Conservation (phyloP, 345 rosid genomes). For the Populus euphratica region DNA sequence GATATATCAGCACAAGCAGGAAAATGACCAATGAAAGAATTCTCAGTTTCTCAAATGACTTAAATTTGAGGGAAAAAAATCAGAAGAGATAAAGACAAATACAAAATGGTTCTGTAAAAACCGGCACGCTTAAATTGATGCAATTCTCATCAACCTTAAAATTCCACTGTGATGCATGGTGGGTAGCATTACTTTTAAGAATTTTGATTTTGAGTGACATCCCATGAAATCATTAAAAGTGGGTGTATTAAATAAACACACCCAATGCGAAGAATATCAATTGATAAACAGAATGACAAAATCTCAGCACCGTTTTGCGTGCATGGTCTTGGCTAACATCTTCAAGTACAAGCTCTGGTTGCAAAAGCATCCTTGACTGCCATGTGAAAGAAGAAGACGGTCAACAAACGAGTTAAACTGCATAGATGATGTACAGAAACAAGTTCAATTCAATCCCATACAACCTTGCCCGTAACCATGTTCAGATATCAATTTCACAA, state of each 20-base stretch:
- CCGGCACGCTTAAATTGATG: not conserved
- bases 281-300: not conserved
- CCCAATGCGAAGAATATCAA: not conserved
- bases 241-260: not conserved
- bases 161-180: not conserved
- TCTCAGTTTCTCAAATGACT: not conserved
- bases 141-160: not conserved
- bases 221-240: not conserved
- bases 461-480: not conserved
- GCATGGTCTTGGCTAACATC: constrained; percentile 97
- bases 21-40: not conserved
- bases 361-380: constrained; percentile 84
- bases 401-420: constrained; percentile 6
- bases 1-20: not conserved
- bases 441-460: not conserved
- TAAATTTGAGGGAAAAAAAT: not conserved
- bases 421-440: not conserved
- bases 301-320: constrained; percentile 62
- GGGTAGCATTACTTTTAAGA: not conserved
- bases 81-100: not conserved
- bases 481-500: not conserved
- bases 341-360: constrained; percentile 82
- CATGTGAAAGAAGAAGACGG: constrained; percentile 12
- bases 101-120: not conserved
- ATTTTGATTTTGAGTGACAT: not conserved